phyloP scores from a whole-genome alignment of 1,284 basidiomycete genomes.

The Malassezia caprae region DNA sequence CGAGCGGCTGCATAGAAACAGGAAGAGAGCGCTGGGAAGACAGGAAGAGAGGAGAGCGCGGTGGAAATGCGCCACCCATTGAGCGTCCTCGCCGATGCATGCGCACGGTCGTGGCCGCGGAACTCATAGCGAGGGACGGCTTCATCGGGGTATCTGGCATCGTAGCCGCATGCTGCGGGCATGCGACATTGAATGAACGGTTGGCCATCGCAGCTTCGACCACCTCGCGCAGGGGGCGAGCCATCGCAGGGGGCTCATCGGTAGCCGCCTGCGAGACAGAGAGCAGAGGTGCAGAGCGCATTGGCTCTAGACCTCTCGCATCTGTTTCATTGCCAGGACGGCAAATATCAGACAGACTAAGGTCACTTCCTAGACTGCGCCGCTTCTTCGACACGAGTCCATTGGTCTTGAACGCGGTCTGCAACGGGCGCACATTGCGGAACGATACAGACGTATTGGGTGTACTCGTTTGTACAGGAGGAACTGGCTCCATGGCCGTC shows the following conservation, averaged over 20 bases:
- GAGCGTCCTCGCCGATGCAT: slow-evolving; percentile 16
- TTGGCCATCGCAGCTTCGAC: slow-evolving; percentile 39
- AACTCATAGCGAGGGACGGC: slow-evolving; percentile 13
- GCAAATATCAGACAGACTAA: not conserved
- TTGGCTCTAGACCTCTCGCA: not conserved
- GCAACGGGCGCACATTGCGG: slow-evolving; percentile 50
- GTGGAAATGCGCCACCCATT: slow-evolving; percentile 13
- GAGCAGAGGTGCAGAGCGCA: not conserved
- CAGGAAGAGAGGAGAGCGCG: slow-evolving; percentile 8
- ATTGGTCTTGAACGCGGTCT: slow-evolving; percentile 50
- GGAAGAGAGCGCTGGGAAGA: not conserved
- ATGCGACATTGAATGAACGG: slow-evolving; percentile 18
- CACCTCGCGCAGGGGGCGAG: slow-evolving; percentile 39
- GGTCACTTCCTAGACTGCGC: not conserved
- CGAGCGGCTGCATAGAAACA: not conserved
- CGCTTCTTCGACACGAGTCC: slow-evolving; percentile 49
- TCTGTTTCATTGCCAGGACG: not conserved
- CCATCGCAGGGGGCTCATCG: not conserved
- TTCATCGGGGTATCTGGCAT: slow-evolving; percentile 51
- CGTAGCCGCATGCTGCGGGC: slow-evolving; percentile 8
- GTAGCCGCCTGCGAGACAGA: not conserved
- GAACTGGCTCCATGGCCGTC: not conserved
- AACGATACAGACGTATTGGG: slow-evolving; percentile 47
- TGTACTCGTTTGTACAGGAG: not conserved
- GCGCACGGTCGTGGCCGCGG: slow-evolving; percentile 1